Conservation (phyloP, 495 filamentous ascomycete species). For the Penicillium riverlandense region DNA sequence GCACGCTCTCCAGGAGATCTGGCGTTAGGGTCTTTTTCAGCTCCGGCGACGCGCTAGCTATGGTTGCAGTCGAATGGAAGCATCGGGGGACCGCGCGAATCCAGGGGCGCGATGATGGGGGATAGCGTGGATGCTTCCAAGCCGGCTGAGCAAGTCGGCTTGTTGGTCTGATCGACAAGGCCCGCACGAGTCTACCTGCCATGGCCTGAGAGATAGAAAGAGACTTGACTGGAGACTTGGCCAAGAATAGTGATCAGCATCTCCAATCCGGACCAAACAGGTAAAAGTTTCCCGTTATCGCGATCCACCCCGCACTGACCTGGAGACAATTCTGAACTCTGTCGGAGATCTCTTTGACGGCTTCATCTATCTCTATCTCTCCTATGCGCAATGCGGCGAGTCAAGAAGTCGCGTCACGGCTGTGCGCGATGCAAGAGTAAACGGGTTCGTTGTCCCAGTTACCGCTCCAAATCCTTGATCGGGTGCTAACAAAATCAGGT, state of each 20-base stretch:
- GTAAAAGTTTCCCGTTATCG: constrained; percentile 8
- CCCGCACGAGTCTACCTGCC: neutral
- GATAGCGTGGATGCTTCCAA: neutral
- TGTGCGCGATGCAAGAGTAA: constrained; percentile 46
- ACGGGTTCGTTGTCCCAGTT: constrained; percentile 33
- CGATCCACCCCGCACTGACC: constrained; percentile 10
- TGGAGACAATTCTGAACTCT: constrained; percentile 3
- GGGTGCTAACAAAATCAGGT: constrained; percentile 24
- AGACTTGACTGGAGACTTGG: too few relatives aligned
- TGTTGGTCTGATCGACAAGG: neutral
- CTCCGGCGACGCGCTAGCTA: neutral
- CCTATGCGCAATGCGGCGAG: constrained; percentile 28
- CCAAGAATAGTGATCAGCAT: too few relatives aligned
- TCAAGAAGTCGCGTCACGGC: constrained; percentile 42
- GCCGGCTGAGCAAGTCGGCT: neutral
- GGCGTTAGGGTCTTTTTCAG: constrained; percentile 16
- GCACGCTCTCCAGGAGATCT: constrained; percentile 12
- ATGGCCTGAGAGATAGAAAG: neutral
- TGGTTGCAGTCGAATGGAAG: constrained; percentile 5
- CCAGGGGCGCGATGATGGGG: neutral
- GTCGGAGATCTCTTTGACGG: constrained; percentile 1
- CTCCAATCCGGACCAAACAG: neutral
- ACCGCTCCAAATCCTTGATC: neutral
- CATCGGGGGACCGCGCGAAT: neutral
- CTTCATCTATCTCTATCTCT: neutral